These are phyloP conservation scores for Suillus decipiens DNA, from an alignment of 768 basidiomycete genomes.

Conservation along the genomic window DNA sequence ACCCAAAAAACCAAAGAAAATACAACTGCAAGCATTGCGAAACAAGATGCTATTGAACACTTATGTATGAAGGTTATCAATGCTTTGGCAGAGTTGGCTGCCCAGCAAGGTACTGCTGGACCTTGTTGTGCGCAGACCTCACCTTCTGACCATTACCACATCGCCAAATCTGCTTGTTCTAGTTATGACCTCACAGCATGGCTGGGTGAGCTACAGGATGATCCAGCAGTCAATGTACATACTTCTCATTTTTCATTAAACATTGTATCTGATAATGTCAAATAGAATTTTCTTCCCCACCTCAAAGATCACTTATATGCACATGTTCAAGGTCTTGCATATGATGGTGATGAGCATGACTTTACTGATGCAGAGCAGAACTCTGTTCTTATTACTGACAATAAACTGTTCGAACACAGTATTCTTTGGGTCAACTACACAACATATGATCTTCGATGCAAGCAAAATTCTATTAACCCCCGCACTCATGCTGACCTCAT, in stretches of 20 bases:
- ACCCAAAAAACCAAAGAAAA: conserved; percentile 35
- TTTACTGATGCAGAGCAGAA: conserved; percentile 25
- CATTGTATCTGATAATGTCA: background rate
- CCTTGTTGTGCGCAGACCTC: background rate
- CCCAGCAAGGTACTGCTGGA: background rate
- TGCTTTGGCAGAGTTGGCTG: background rate
- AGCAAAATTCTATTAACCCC: conserved; percentile 32
- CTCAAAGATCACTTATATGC: conserved; percentile 8
- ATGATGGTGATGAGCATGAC: conserved; percentile 20
- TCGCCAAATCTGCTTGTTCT: conserved; percentile 17
- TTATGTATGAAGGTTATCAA: conserved; percentile 19
- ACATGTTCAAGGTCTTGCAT: conserved; percentile 2
- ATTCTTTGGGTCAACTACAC: conserved; percentile 34
- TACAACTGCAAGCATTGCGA: conserved; percentile 30
- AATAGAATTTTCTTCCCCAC: conserved; percentile 30
- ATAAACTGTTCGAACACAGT: conserved; percentile 36
- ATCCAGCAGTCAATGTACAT: conserved; percentile 24
- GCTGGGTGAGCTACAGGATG: background rate
- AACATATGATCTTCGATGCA: conserved; percentile 28
- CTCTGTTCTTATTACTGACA: conserved; percentile 24
- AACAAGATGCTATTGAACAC: conserved; percentile 20
- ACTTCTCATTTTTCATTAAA: background rate
- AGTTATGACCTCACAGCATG: conserved; percentile 19
- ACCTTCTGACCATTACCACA: conserved; percentile 21
- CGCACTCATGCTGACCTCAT: background rate